A percentile compares a stretch with the other conserved stretches of the same genome.
phyloP scores from a whole-genome alignment of 139 green algal species.

The Chlorella sorokiniana region DNA sequence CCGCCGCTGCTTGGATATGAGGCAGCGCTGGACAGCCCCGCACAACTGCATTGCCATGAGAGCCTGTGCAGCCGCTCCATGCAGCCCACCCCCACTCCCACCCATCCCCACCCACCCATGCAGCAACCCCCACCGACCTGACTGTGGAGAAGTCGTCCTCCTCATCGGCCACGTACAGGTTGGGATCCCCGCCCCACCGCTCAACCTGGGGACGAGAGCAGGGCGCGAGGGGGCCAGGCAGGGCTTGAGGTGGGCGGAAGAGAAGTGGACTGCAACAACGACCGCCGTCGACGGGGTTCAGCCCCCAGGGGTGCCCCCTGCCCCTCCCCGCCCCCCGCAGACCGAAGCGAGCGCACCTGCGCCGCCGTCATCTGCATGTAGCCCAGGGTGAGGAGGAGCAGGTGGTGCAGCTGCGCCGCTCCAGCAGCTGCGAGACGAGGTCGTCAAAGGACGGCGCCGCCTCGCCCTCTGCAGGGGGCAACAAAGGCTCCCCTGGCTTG shows the following conservation, averaged over 20 bases:
- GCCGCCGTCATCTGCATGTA: conserved; percentile 78
- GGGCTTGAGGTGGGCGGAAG: no score
- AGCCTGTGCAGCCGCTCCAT: no score
- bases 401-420: conserved; percentile 64
- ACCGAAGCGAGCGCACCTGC: conserved; percentile 59
- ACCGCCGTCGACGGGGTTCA: no score
- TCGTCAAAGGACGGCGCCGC: conserved; percentile 48
- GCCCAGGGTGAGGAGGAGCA: conserved; percentile 65
- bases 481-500: no score
- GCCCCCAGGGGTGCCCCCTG: no score
- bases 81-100: no score
- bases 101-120: neutral
- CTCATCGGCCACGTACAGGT: conserved; percentile 78
- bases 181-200: conserved; percentile 64
- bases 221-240: neutral
- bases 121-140: neutral
- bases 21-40: no score
- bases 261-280: no score
- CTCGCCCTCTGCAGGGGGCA: conserved; percentile 48
- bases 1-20: no score
- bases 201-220: conserved; percentile 26
- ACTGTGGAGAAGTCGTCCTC: conserved; percentile 71
- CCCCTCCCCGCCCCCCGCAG: no score
- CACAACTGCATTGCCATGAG: no score
- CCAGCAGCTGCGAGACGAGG: conserved; percentile 75